These are phyloP conservation scores for Phytophthora litchii DNA, from an alignment of 352 stramenopile species.

Conservation along the genomic window DNA sequence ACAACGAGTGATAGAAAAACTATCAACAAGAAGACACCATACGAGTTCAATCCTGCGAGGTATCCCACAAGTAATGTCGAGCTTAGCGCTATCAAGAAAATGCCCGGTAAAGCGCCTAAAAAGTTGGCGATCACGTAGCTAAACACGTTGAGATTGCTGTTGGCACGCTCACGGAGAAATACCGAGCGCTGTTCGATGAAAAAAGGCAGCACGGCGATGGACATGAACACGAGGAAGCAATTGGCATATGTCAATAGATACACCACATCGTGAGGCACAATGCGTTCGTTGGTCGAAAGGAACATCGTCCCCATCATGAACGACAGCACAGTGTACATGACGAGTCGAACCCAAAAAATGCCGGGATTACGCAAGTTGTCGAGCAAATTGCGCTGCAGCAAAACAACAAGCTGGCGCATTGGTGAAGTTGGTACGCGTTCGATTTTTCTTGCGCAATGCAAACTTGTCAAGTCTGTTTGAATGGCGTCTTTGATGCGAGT, in stretches of 20 bases:
- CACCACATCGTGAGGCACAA: slow-evolving; percentile 41
- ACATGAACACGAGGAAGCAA: slow-evolving; percentile 93
- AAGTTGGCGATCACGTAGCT: slow-evolving; percentile 81
- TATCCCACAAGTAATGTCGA: slow-evolving; percentile 54
- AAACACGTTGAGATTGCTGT: slow-evolving; percentile 62
- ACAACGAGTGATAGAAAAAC: slow-evolving; percentile 76
- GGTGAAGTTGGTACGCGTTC: slow-evolving; percentile 39
- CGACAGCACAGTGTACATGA: slow-evolving; percentile 79
- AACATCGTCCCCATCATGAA: slow-evolving; percentile 82
- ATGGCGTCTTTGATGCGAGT: slow-evolving; percentile 10
- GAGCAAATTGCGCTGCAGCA: slow-evolving; percentile 59
- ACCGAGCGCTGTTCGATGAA: slow-evolving; percentile 87
- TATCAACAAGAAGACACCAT: slow-evolving; percentile 62
- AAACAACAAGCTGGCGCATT: slow-evolving; percentile 50
- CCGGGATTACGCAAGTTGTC: slow-evolving; percentile 73
- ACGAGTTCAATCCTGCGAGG: slow-evolving; percentile 56
- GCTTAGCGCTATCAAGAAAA: slow-evolving; percentile 61
- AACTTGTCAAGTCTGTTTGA: slow-evolving; percentile 3
- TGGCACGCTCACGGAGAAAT: slow-evolving; percentile 75
- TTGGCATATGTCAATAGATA: slow-evolving; percentile 87
- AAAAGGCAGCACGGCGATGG: slow-evolving; percentile 81
- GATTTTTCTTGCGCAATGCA: slow-evolving; percentile 24
- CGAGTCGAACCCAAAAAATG: slow-evolving; percentile 74
- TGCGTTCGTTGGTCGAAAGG: slow-evolving; percentile 33
- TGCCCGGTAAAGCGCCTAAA: slow-evolving; percentile 66